Conservation (phyloP, 257 asterid species). For the Plantago elongata region DNA sequence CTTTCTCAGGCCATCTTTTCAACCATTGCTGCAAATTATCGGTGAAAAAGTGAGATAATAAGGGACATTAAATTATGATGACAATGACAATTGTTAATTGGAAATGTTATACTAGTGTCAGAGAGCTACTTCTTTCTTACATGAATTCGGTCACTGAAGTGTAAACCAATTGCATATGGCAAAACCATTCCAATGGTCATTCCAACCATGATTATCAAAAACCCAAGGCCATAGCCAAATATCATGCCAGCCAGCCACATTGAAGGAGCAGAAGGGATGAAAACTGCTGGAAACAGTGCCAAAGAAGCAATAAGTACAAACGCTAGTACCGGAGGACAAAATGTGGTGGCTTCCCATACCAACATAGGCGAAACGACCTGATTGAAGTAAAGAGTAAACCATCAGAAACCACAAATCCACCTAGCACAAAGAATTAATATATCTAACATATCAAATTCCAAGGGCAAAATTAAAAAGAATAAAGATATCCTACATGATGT, state of each 20-base stretch:
- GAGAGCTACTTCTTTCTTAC: conserved; percentile 38
- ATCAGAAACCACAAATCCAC: neutral
- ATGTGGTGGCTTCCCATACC: conserved; percentile 90
- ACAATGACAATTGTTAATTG: neutral
- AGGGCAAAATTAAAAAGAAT: neutral
- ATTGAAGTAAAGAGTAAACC: conserved; percentile 23
- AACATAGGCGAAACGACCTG: conserved; percentile 74
- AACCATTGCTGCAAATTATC: conserved; percentile 55
- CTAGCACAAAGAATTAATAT: neutral
- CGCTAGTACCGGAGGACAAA: conserved; percentile 77
- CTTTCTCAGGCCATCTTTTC: conserved; percentile 70
- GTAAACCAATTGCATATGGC: conserved; percentile 70
- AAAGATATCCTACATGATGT: neutral
- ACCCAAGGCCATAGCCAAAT: conserved; percentile 87
- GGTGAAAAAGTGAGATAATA: neutral
- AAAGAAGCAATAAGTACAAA: conserved; percentile 73
- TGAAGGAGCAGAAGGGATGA: conserved; percentile 91
- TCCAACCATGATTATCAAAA: conserved; percentile 82
- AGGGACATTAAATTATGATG: neutral
- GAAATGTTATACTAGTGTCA: too few species aligned
- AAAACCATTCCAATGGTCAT: conserved; percentile 82
- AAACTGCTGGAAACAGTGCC: conserved; percentile 72
- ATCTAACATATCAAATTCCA: neutral
- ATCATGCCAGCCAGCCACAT: conserved; percentile 99
- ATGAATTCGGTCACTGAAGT: conserved; percentile 76